Conservation (phyloP, 1,284 basidiomycete genomes). For the Hypsizygus ulmarius region DNA sequence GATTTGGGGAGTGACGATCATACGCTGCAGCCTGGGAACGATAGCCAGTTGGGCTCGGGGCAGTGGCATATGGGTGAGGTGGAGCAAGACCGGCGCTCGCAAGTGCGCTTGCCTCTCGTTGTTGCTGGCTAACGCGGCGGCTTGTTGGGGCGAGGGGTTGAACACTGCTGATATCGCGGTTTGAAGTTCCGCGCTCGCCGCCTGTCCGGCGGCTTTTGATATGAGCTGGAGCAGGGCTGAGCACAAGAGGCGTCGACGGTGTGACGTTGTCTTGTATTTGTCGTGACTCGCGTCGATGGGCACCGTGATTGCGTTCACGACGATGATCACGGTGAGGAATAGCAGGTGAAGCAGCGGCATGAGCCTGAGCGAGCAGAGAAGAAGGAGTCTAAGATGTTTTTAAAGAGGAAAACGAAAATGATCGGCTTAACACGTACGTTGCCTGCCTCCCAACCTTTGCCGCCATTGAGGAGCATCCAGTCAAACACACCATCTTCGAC, state of each 20-base stretch:
- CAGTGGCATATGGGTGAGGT: slow-evolving; percentile 67
- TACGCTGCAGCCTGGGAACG: slow-evolving; percentile 42
- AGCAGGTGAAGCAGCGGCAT: slow-evolving; percentile 51
- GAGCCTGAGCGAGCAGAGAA: slow-evolving; percentile 47
- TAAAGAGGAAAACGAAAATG: slow-evolving; percentile 8
- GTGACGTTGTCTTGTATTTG: slow-evolving; percentile 52
- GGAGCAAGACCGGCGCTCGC: slow-evolving; percentile 42
- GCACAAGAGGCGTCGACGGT: slow-evolving; percentile 55
- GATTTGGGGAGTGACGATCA: slow-evolving; percentile 56
- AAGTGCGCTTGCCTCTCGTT: slow-evolving; percentile 41
- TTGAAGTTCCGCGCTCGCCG: slow-evolving; percentile 42
- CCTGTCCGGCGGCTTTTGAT: slow-evolving; percentile 52
- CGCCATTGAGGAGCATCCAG: slow-evolving; percentile 93
- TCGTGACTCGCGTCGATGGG: slow-evolving; percentile 55
- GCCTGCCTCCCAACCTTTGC: slow-evolving; percentile 86
- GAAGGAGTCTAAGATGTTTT: slow-evolving; percentile 40
- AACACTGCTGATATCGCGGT: slow-evolving; percentile 55
- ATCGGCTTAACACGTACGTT: slow-evolving; percentile 45
- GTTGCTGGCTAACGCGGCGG: slow-evolving; percentile 63
- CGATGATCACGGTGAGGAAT: slow-evolving; percentile 49
- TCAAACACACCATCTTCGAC: slow-evolving; percentile 93
- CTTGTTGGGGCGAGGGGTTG: slow-evolving; percentile 61
- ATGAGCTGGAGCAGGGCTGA: slow-evolving; percentile 61
- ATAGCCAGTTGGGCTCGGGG: slow-evolving; percentile 54
- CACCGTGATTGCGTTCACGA: slow-evolving; percentile 51